phyloP scores from a whole-genome alignment of 805 yeast genomes.

The Saturnispora ahearnii region DNA sequence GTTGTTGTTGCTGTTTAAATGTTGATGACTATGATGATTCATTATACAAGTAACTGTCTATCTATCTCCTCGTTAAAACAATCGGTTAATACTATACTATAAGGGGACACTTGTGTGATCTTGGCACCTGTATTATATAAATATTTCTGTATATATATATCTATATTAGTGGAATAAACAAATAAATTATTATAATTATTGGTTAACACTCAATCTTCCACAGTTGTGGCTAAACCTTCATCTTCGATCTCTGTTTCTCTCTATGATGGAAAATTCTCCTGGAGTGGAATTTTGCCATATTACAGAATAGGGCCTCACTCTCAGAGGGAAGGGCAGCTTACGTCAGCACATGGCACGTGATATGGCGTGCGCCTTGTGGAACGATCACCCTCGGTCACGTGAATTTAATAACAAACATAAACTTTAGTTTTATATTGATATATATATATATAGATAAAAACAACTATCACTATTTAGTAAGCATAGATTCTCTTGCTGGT shows the following conservation, averaged over 20 bases:
- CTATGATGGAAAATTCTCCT: too few relatives aligned
- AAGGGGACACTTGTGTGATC: too few relatives aligned
- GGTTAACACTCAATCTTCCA: background rate
- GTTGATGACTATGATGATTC: background rate
- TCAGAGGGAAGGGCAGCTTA: background rate
- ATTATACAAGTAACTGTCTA: background rate
- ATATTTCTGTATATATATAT: too few relatives aligned
- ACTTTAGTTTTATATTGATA: background rate
- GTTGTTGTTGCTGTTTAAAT: background rate
- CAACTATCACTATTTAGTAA: slow-evolving; percentile 37
- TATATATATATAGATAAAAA: background rate
- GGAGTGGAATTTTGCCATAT: too few relatives aligned
- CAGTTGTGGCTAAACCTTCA: background rate
- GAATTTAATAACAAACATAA: background rate
- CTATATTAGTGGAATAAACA: too few relatives aligned
- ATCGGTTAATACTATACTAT: too few relatives aligned
- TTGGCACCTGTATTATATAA: too few relatives aligned
- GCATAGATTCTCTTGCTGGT: slow-evolving; percentile 92
- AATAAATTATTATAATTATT: too few relatives aligned
- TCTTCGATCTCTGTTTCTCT: background rate
- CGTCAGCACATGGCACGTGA: background rate
- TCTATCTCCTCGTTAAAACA: too few relatives aligned
- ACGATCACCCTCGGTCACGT: background rate
- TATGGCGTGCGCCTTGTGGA: background rate
- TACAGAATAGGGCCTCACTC: too few relatives aligned